A percentile compares a stretch with the other conserved stretches of the same genome.
These are phyloP conservation scores for Aureobasidium sp. DNA, from an alignment of 2,329 filamentous ascomycete genomes.

Conservation along the genomic window DNA sequence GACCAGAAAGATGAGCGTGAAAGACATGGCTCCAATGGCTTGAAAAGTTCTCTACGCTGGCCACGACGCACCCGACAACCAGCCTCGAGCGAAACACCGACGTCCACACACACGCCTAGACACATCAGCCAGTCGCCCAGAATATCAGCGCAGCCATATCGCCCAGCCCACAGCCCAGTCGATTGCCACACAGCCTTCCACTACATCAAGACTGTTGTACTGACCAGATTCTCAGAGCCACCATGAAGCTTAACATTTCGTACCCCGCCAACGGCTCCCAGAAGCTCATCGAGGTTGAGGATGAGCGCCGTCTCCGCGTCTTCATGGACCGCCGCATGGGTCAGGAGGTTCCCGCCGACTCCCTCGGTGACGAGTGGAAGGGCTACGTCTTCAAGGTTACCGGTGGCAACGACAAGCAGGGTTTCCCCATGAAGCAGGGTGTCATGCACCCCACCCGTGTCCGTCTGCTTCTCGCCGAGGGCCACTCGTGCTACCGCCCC, in stretches of 20 bases:
- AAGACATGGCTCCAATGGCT: neutral
- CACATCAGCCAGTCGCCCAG: neutral
- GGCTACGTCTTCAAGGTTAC: conserved; percentile 99
- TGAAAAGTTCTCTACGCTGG: neutral
- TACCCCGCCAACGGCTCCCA: conserved; percentile 99
- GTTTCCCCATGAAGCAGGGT: conserved; percentile 99
- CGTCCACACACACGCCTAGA: neutral
- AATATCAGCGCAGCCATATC: neutral
- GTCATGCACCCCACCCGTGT: conserved; percentile 98
- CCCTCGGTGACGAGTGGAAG: conserved; percentile 98
- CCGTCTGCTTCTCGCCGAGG: conserved; percentile 86
- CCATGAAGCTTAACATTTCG: conserved; percentile 71
- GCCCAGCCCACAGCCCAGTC: neutral
- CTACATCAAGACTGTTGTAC: neutral
- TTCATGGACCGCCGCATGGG: conserved; percentile 99
- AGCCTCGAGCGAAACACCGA: neutral
- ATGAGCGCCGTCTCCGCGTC: conserved; percentile 97
- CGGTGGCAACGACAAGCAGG: conserved; percentile 99
- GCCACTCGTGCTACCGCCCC: conserved; percentile 98
- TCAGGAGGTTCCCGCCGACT: conserved; percentile 85
- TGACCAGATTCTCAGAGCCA: conserved; percentile 23
- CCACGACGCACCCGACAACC: neutral
- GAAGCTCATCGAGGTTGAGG: conserved; percentile 97
- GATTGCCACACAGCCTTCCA: neutral
- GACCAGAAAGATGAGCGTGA: neutral